Base-by-base conservation (phyloP, 73 alveolate genomes). In the Effrenium voratum region DNA sequence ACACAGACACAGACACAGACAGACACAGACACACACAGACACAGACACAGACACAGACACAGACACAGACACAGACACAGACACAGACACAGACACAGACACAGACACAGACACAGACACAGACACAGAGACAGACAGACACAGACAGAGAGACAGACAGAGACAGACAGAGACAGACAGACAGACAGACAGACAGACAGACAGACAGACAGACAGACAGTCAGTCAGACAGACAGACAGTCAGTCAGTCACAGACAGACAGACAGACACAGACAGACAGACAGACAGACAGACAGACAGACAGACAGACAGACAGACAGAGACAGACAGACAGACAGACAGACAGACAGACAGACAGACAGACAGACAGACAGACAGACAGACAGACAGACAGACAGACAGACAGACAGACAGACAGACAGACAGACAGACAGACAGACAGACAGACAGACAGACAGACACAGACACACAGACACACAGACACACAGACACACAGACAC, bases 391-490 rank as follows among this genome's bases (percentile, higher is more conserved):
- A 66, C 43, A 66, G 44, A 66, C 80, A 66, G 80, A 66, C 80
- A 66, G 80, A 66, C 80, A 66, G 44, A 66, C 80, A 66, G 80
- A 66, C 80, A 66, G 80, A 66, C 80, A 66, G 44, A 66, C 80
- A 66, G 80, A 66, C 80, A 66, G 80, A 66, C 80, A 66, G 44
- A 66, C 80, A 66, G 80, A 66, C 80, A 66, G 80, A 66, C 80
- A 12, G 44, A 66, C 80, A 12, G 80, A 66, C 80, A 66, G 80
- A 66, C 41, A 66, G 44, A 66, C 80, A 66, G 80, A 66, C n/a
- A n/a, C n/a, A n/a, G n/a, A n/a, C n/a, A n/a, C n/a, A n/a, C n/a
- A n/a, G n/a, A n/a, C n/a, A n/a, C n/a, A n/a, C 80, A 66, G 41
- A 66, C 41, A 66, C 43, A 66, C 80, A 19, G 80, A 66, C 80